These are phyloP conservation scores for Epicoccum sorghinum DNA, from an alignment of 2,329 filamentous ascomycete species.

Conservation along the genomic window DNA sequence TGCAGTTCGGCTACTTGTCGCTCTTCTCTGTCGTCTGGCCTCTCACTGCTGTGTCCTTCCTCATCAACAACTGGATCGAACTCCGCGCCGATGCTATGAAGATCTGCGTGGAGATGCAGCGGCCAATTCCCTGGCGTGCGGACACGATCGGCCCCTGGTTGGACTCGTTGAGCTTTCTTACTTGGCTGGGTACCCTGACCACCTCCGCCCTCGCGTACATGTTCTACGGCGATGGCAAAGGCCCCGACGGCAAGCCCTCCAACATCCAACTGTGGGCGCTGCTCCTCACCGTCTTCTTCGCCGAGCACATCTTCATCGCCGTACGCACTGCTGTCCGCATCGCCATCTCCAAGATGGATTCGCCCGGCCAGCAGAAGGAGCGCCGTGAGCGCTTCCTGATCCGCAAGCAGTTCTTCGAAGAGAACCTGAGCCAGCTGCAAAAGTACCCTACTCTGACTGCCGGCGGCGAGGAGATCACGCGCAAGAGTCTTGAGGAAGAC, in stretches of 20 bases:
- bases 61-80: slow-evolving; percentile 96
- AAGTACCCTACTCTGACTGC: slow-evolving; percentile 49
- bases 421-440: slow-evolving; percentile 67
- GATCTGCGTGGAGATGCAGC: slow-evolving; percentile 85
- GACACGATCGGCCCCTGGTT: slow-evolving; percentile 97
- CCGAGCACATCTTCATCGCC: slow-evolving; percentile 88
- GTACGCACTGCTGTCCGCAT: slow-evolving; percentile 74
- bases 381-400: slow-evolving; percentile 79
- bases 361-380: slow-evolving; percentile 84
- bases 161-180: slow-evolving; percentile 82
- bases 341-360: slow-evolving; percentile 80
- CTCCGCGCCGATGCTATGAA: slow-evolving; percentile 93
- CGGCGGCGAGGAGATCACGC: slow-evolving; percentile 65
- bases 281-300: slow-evolving; percentile 79
- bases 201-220: slow-evolving; percentile 88
- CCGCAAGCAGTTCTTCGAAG: slow-evolving; percentile 78
- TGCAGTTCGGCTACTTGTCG: slow-evolving; percentile 78
- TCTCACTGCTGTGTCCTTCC: slow-evolving; percentile 84
- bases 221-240: slow-evolving; percentile 73
- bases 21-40: slow-evolving; percentile 96
- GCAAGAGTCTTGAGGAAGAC: slow-evolving; percentile 67
- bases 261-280: slow-evolving; percentile 81
- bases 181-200: slow-evolving; percentile 90
- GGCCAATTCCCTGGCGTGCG: slow-evolving; percentile 85
- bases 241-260: slow-evolving; percentile 68